Evolutionary conservation across 2,329 filamentous ascomycete genomes (phyloP), one percentile per base, ranked within the genome.

Genomic region (Fusarium veterinarium): DNA sequence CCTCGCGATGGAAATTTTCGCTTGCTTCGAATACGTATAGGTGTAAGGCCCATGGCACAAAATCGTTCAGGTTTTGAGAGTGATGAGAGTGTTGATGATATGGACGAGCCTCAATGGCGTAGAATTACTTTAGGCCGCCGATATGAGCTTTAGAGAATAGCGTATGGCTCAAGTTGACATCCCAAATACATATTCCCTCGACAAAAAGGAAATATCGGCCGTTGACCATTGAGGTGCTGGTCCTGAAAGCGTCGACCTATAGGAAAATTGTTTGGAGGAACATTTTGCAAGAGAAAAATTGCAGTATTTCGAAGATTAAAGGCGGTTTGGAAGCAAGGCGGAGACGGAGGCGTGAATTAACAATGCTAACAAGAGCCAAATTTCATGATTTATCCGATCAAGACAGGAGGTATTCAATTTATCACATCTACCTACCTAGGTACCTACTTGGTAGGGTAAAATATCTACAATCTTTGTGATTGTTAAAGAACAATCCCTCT

Each of bases 11-110:
- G 59, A 17, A 74, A 81, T 76, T 87, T 89, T 61, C 87, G 83
- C 75, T 87, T 89, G 64, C 86, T 85, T 46, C 83, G 82, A 62
- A 87, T 79, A 48, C 78, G 84, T 66, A 89, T 79, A 7, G 85
- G 86, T 10, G 86, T 89, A 57, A 88, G 82, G 46, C 81, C 79
- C 85, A 87, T 87, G 45, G 65, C 61, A 45, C 28, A 30, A 20
- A 45, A 16, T 5, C 4, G 28, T 51, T 42, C 14, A 33, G 19
- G 20, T 40, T 16, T 13, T 19, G 9, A n/a, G 28, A n/a, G 25
- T 38, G 28, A 25, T 17, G 19, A n/a, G n/a, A 46, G 40, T 25
- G 33, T 17, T 30, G 40, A 37, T 30, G 40, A 46, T 25, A 28
- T 37, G 41, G 31, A 38, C 19, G 44, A 48, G 35, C 30, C 40